Base-by-base conservation (phyloP, 1,284 basidiomycete genomes). In the Ceraceosorus bombacis region DNA sequence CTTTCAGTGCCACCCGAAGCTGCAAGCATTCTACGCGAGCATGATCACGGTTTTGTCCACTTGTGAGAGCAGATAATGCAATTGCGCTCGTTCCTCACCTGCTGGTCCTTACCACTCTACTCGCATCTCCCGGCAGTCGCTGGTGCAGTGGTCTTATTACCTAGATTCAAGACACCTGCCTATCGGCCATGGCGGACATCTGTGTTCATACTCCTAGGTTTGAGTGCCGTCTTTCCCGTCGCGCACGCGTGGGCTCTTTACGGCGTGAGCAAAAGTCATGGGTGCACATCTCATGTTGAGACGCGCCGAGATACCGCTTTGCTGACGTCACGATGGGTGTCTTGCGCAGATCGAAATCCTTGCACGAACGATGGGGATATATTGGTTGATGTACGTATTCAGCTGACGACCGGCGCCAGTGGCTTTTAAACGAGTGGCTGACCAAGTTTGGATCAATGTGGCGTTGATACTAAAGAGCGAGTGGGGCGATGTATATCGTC, bases 151-250 rank as follows among this genome's bases (percentile, higher is more conserved):
- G 27, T 27, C 27, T 27, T 27, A 3, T 27, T 27, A 58, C 88
- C 89, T 0, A 83, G 85, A 71, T 91, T 91, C 78, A 81, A 85
- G 12, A 87, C 85, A 64, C 85, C 88, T 1, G 82, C 82, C 0
- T 87, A 89, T 77, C 83, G 90, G 27, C 84, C 86, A 67, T 83
- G 87, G 59, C 85, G 92, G 27, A 92, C 90, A 4, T 78, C 81
- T 27, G 85, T 90, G 6, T 95, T 94, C 79, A 83, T 91, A 65
- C 83, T 82, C 8, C 84, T 94, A 12, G 90, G 91, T 12, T 79
- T 89, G 38, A 85, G 84, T 64, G 87, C 85, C 7, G 78, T 88
- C 46, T 43, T 89, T 5, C 91, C 90, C 37, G 81, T 89, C 13
- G 79, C 81, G 9, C 90, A 95, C 73, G 71, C 87, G 55, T 82